Percentiles rank a stretch among this genome's conserved stretches.
Conservation (phyloP, 2,329 filamentous ascomycete genomes). For the Elsinoe arachidis region DNA sequence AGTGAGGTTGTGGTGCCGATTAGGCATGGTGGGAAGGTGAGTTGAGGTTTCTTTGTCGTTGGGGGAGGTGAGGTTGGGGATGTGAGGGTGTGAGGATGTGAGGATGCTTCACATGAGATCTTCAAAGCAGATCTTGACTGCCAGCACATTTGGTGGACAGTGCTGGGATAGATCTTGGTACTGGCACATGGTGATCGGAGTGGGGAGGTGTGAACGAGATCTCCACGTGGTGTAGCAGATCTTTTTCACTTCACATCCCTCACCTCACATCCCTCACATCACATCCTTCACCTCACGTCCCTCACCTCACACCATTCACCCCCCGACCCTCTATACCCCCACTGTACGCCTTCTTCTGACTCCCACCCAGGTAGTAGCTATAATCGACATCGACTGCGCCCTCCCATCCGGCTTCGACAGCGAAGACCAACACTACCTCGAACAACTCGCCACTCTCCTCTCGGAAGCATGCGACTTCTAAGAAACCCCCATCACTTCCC, state of each 20-base stretch:
- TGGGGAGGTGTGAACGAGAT: not conserved
- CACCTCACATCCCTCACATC: not conserved
- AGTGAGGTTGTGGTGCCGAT: conserved; percentile 80
- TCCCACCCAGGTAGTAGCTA: conserved; percentile 49
- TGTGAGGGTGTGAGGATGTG: not conserved
- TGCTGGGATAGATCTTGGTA: not conserved
- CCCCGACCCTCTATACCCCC: not conserved
- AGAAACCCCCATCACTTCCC: not conserved
- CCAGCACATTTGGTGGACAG: not conserved
- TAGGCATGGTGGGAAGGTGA: conserved; percentile 41
- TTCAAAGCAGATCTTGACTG: not conserved
- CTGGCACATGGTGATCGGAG: not conserved
- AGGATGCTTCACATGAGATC: not conserved
- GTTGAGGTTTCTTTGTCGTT: conserved; percentile 16
- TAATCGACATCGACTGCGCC: conserved; percentile 74
- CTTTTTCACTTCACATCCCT: conserved; percentile 13
- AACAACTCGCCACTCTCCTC: conserved; percentile 55
- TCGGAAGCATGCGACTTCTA: conserved; percentile 57
- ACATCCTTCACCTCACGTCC: not conserved
- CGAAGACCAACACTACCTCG: conserved; percentile 56
- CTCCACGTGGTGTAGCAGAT: not conserved
- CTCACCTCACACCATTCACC: not conserved
- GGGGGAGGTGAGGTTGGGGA: not conserved
- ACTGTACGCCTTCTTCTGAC: not conserved
- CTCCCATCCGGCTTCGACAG: conserved; percentile 58